Evolutionary conservation across 1,284 basidiomycete genomes (phyloP).

Genomic region (Cryptococcus depauperatus): DNA sequence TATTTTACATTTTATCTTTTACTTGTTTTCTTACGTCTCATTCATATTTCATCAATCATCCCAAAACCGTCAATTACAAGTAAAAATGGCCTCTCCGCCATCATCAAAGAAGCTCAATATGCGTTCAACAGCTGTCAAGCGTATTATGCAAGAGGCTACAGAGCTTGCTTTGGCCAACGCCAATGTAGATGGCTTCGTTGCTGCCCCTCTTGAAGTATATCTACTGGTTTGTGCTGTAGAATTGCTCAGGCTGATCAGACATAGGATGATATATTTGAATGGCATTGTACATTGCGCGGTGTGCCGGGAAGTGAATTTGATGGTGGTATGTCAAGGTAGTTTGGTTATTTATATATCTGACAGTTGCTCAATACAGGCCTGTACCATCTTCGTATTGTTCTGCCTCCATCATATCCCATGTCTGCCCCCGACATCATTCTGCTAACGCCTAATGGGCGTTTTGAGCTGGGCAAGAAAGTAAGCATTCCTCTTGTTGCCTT

Average conservation of each 20-base stretch:
- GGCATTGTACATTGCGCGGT: conserved; percentile 94
- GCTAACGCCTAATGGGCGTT: conserved; percentile 89
- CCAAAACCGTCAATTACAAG: no score
- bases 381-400: conserved; percentile 84
- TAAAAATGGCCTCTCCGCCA: conserved; percentile 4
- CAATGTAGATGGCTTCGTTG: conserved; percentile 45
- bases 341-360: neutral
- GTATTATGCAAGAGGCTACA: conserved; percentile 90
- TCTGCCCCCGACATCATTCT: conserved; percentile 88
- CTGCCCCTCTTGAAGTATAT: conserved; percentile 76
- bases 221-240: neutral
- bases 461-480: conserved; percentile 92
- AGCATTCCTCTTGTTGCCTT: conserved; percentile 20
- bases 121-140: conserved; percentile 66
- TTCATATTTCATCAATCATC: neutral
- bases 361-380: conserved; percentile 32
- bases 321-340: conserved; percentile 53
- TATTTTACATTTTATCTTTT: neutral
- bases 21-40: neutral
- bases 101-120: conserved; percentile 33
- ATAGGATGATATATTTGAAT: conserved; percentile 54
- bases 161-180: conserved; percentile 58
- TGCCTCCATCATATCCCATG: conserved; percentile 91
- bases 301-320: conserved; percentile 81
- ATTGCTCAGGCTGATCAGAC: neutral